Conservation (phyloP, 805 yeast genomes). For the Myxozyma nipponensis region DNA sequence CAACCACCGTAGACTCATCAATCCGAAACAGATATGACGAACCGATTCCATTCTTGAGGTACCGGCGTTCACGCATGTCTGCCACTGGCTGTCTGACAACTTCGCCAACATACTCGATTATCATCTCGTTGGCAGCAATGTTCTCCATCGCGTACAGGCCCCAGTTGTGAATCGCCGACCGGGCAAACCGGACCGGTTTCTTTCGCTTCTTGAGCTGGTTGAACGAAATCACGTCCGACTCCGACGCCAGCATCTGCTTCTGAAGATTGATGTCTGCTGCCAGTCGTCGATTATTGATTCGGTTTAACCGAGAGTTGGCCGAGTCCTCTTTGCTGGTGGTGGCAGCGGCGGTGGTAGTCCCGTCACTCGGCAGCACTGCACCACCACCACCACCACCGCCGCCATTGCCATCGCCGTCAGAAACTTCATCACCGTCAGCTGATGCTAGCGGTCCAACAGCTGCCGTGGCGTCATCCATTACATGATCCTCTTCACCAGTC, state of each 20-base stretch:
- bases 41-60: conserved; percentile 87
- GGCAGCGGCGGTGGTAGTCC: conserved; percentile 3
- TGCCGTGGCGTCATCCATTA: conserved; percentile 48
- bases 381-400: neutral
- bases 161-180: conserved; percentile 98
- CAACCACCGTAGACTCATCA: conserved; percentile 91
- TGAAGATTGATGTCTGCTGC: conserved; percentile 87
- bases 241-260: conserved; percentile 57
- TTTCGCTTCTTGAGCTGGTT: conserved; percentile 85
- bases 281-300: conserved; percentile 81
- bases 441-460: conserved; percentile 3
- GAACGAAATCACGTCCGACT: conserved; percentile 71
- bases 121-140: conserved; percentile 94
- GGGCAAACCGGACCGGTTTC: conserved; percentile 93
- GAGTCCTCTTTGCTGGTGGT: conserved; percentile 6
- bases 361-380: neutral
- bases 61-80: conserved; percentile 82
- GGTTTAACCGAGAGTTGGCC: conserved; percentile 65
- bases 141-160: conserved; percentile 95
- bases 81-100: conserved; percentile 90
- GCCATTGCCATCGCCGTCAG: conserved; percentile 2
- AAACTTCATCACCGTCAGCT: conserved; percentile 11
- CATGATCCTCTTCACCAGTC: conserved; percentile 57
- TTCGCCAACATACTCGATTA: conserved; percentile 96
- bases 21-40: conserved; percentile 89